Percentiles rank a stretch among this genome's conserved stretches.
Conservation (phyloP, 192 early-diverging fungal species). For the Geranomyces michiganensis region DNA sequence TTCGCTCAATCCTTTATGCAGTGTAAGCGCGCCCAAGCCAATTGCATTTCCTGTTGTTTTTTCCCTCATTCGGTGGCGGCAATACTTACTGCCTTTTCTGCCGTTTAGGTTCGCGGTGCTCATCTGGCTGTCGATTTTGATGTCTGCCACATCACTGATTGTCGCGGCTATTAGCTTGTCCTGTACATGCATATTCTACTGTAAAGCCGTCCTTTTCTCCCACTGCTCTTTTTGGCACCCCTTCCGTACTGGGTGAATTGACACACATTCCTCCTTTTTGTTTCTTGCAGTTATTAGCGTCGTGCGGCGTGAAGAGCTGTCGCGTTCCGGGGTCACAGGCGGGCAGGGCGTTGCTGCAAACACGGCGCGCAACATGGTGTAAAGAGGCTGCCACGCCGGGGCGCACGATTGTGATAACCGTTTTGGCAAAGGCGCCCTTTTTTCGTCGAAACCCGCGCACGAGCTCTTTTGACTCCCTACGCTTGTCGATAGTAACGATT, state of each 20-base stretch:
- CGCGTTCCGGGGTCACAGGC: constrained; percentile 29
- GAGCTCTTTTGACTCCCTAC: too few relatives aligned
- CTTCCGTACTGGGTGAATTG: background rate
- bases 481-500: too few relatives aligned
- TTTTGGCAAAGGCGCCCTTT: too few relatives aligned
- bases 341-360: constrained; percentile 22
- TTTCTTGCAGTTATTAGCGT: constrained; percentile 31
- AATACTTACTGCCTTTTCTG: background rate
- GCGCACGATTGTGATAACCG: too few relatives aligned
- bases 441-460: too few relatives aligned
- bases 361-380: constrained; percentile 12
- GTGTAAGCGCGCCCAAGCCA: constrained; percentile 24
- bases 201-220: constrained; percentile 14
- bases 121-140: constrained; percentile 49
- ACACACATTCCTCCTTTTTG: background rate
- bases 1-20: constrained; percentile 41
- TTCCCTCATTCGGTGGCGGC: background rate
- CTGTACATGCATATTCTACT: constrained; percentile 37
- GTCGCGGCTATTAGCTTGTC: constrained; percentile 40
- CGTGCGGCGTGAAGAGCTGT: constrained; percentile 29
- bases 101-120: constrained; percentile 36
- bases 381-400: too few relatives aligned
- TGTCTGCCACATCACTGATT: constrained; percentile 32
- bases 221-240: background rate
- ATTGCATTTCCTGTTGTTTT: background rate